Conservation (phyloP, 805 yeast genomes). For the Nematodospora valgi region DNA sequence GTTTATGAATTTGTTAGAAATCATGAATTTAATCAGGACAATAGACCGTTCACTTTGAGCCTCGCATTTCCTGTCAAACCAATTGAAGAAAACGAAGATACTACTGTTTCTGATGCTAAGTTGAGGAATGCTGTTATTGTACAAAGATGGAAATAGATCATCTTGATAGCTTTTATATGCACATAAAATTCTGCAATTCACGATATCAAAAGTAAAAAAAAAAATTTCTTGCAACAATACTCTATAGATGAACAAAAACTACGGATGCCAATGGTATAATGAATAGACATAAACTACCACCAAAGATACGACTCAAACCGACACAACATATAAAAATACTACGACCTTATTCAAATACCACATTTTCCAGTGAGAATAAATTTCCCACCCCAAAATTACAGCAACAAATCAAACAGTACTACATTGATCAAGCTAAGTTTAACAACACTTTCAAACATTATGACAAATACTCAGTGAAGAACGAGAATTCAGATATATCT, state of each 20-base stretch:
- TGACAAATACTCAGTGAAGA: conserved; percentile 1
- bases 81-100: conserved; percentile 49
- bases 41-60: conserved; percentile 61
- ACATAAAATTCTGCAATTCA: too few species aligned
- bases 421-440: background rate
- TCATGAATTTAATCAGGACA: conserved; percentile 42
- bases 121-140: conserved; percentile 82
- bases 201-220: too few species aligned
- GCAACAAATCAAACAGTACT: background rate
- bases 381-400: background rate
- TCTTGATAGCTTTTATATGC: too few species aligned
- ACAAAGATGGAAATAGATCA: conserved; percentile 65
- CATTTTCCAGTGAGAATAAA: conserved; percentile 2
- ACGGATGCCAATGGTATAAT: too few species aligned
- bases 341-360: too few species aligned
- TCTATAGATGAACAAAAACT: too few species aligned
- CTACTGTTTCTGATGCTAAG: conserved; percentile 70
- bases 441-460: conserved; percentile 3
- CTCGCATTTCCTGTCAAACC: conserved; percentile 81
- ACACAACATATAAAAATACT: too few species aligned
- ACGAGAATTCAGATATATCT: background rate
- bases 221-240: too few species aligned
- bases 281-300: too few species aligned
- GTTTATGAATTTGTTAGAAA: conserved; percentile 65
- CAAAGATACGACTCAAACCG: too few species aligned